These are phyloP conservation scores for Pichia gijzeniarum DNA, from an alignment of 805 yeast species.

Conservation along the genomic window DNA sequence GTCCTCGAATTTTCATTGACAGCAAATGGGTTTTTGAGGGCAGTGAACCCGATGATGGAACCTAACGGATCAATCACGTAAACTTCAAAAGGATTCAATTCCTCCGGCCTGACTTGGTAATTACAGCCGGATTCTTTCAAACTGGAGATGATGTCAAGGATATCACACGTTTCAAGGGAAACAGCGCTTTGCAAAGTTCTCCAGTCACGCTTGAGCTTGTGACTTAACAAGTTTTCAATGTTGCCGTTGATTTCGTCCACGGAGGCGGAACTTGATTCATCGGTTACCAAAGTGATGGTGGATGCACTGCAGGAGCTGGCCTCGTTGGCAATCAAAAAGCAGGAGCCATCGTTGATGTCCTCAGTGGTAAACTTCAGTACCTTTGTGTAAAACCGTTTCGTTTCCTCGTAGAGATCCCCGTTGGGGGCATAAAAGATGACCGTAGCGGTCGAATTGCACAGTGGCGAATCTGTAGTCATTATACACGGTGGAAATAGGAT, in stretches of 20 bases:
- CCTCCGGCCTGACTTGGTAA: slow-evolving; percentile 63
- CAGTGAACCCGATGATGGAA: slow-evolving; percentile 71
- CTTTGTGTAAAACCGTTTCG: slow-evolving; percentile 52
- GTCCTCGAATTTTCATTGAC: slow-evolving; percentile 17
- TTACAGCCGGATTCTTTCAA: slow-evolving; percentile 30
- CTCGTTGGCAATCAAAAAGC: slow-evolving; percentile 1
- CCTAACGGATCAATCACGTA: slow-evolving; percentile 84
- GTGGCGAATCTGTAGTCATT: neutral
- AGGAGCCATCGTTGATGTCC: neutral
- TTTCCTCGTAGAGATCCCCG: slow-evolving; percentile 34
- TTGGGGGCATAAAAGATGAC: slow-evolving; percentile 49
- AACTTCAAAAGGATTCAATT: slow-evolving; percentile 65
- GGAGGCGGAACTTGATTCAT: slow-evolving; percentile 23
- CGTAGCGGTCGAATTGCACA: slow-evolving; percentile 14
- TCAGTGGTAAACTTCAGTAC: slow-evolving; percentile 34
- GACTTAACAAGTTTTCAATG: slow-evolving; percentile 24
- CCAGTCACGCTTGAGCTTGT: slow-evolving; percentile 38
- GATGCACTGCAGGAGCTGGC: neutral
- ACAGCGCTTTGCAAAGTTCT: slow-evolving; percentile 39
- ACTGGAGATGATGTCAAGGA: slow-evolving; percentile 33
- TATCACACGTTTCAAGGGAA: slow-evolving; percentile 40
- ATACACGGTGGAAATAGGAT: neutral
- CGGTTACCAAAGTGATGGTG: slow-evolving; percentile 21
- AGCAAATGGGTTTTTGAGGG: slow-evolving; percentile 47
- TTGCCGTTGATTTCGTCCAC: slow-evolving; percentile 23